Conservation (phyloP, 1,284 basidiomycete genomes). For the Trichosporon sp. region DNA sequence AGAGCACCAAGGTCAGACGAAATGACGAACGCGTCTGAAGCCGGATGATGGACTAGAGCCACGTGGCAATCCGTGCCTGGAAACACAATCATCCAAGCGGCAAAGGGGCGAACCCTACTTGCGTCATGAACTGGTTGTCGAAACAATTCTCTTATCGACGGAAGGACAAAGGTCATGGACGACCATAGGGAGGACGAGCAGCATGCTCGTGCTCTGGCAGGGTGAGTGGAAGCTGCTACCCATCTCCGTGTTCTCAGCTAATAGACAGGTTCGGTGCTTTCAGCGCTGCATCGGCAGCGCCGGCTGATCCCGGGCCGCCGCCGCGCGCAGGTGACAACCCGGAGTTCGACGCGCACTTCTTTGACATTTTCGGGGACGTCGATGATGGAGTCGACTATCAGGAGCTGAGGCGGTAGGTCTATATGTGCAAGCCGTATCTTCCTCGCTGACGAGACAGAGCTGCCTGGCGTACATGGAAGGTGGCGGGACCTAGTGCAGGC, state of each 20-base stretch:
- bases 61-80: background rate
- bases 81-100: background rate
- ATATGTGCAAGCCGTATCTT: background rate
- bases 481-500: slow-evolving; percentile 17
- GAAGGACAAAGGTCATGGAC: too few species aligned
- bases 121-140: background rate
- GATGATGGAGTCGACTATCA: slow-evolving; percentile 20
- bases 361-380: slow-evolving; percentile 17
- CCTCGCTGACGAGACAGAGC: slow-evolving; percentile 23
- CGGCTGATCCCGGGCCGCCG: slow-evolving; percentile 13
- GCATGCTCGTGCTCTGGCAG: background rate
- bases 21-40: background rate
- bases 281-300: background rate
- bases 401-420: slow-evolving; percentile 31
- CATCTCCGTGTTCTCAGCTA: background rate
- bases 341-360: slow-evolving; percentile 35
- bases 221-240: background rate
- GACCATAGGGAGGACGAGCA: background rate
- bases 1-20: background rate
- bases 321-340: slow-evolving; percentile 22
- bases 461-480: slow-evolving; percentile 39
- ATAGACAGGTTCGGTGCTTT: background rate
- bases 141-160: background rate
- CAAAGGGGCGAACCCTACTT: background rate
- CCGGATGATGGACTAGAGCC: background rate